Conservation (phyloP, 2,329 filamentous ascomycete species). For the Aspergillus sp. region DNA sequence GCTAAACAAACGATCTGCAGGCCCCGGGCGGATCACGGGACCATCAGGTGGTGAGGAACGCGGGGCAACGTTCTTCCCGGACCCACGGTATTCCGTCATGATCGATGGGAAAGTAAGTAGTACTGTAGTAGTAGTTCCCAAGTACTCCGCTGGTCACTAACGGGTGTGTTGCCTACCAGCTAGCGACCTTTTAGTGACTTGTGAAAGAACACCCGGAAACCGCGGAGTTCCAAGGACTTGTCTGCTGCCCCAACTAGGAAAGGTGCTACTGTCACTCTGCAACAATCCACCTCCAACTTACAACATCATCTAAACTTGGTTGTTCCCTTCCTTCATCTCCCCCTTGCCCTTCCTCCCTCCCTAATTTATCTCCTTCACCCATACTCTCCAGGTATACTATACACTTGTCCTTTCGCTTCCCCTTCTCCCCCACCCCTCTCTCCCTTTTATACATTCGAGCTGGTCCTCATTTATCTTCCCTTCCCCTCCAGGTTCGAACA, state of each 20-base stretch:
- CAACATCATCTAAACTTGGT: neutral
- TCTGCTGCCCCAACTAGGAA: too few relatives aligned
- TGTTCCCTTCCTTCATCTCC: neutral
- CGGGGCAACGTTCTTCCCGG: conserved; percentile 13
- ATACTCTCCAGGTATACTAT: neutral
- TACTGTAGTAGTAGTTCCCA: neutral
- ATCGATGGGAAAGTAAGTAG: neutral
- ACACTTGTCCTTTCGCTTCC: conserved; percentile 1
- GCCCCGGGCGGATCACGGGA: neutral
- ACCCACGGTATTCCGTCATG: conserved; percentile 9
- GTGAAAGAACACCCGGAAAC: too few relatives aligned
- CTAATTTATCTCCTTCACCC: too few relatives aligned
- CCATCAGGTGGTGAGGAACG: neutral
- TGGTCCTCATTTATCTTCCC: conserved; percentile 9
- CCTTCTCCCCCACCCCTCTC: neutral
- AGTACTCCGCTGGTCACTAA: neutral
- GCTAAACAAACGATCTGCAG: neutral
- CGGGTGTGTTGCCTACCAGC: neutral
- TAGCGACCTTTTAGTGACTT: too few relatives aligned
- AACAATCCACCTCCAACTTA: neutral
- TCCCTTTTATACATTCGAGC: neutral
- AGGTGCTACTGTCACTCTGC: too few relatives aligned
- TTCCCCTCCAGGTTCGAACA: neutral
- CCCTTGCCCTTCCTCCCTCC: neutral
- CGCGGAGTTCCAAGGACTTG: too few relatives aligned